Base-by-base conservation (phyloP, 257 asterid species). In the Misopates orontium region DNA sequence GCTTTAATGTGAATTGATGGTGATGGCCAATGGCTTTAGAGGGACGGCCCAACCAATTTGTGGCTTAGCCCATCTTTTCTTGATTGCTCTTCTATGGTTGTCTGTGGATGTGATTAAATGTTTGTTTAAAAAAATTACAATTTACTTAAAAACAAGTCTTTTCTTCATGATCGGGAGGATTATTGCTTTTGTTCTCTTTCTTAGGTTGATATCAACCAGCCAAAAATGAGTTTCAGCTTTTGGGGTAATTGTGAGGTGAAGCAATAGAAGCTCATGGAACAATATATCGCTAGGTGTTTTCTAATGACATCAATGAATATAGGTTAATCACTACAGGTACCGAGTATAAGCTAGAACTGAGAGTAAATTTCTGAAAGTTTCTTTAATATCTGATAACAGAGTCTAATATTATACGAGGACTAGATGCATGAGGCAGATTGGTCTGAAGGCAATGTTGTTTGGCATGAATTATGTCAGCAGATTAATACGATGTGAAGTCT, bases 1-100 rank as follows among this genome's bases (percentile, higher is more conserved):
- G 58, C 67, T 69, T 45, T 28, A 48, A 24, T 71, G 25, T 32
- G 36, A 62, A 50, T 69, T 28, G 24, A 56, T 51, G 1, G n/a
- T 42, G 17, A 8, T 8, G 42, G 8, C 8, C 62, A 10, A 36
- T 58, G 8, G 60, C n/a, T n/a, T n/a, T n/a, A n/a, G n/a, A n/a
- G n/a, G n/a, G n/a, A n/a, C 36, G 36, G 54, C 31, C 56, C 31
- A n/a, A 28, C 56, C 47, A 28, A 52, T 66, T 19, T 51, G n/a
- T 62, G 65, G 64, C 51, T 16, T 31, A 24, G 40, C 5, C n/a
- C n/a, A 40, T 54, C 21, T 58, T 48, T 56, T 17, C 45, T 36
- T 53, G 32, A 10, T 28, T 18, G 63, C 16, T 45, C 42, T 36
- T 36, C 11, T 55, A 23, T 40, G 31, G 15, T 56, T 21, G 56